Percentiles rank a stretch among this genome's conserved stretches.
These are phyloP conservation scores for Coemansia sp. DNA, from an alignment of 192 early-diverging fungal species.

Conservation along the genomic window DNA sequence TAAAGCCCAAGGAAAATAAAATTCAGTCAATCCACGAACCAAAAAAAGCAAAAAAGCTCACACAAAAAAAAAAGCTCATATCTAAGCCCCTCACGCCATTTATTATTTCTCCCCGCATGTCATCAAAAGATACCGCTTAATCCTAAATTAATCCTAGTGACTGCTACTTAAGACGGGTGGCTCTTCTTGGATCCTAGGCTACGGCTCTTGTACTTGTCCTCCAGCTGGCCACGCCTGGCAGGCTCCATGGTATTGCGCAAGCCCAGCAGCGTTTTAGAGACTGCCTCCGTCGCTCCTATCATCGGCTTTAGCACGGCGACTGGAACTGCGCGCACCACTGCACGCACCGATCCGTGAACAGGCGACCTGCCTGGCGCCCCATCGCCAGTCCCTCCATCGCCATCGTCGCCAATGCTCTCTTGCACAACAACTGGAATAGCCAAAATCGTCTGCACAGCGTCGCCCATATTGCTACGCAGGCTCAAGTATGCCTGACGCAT, in stretches of 20 bases:
- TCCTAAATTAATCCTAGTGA: neutral
- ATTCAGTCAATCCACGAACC: neutral
- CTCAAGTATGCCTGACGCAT: slow-evolving; percentile 81
- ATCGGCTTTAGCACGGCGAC: slow-evolving; percentile 92
- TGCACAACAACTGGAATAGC: slow-evolving; percentile 87
- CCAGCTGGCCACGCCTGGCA: slow-evolving; percentile 69
- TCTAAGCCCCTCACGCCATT: neutral
- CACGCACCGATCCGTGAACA: slow-evolving; percentile 51
- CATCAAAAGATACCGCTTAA: slow-evolving; percentile 4
- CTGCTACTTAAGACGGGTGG: slow-evolving; percentile 15
- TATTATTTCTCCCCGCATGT: neutral
- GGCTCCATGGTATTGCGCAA: slow-evolving; percentile 92
- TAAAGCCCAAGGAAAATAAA: neutral
- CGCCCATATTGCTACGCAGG: slow-evolving; percentile 76
- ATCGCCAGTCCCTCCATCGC: slow-evolving; percentile 13
- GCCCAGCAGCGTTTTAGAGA: slow-evolving; percentile 89
- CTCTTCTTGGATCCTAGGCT: slow-evolving; percentile 42
- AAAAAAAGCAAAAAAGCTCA: neutral
- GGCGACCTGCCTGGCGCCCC: slow-evolving; percentile 58
- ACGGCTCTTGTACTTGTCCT: slow-evolving; percentile 69
- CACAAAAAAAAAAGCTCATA: neutral
- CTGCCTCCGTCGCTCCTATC: slow-evolving; percentile 93
- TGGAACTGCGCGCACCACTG: slow-evolving; percentile 68
- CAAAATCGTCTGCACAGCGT: slow-evolving; percentile 86
- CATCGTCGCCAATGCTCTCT: slow-evolving; percentile 57